phyloP scores from a whole-genome alignment of 139 green algal genomes.

The Ettlia oleoabundans region DNA sequence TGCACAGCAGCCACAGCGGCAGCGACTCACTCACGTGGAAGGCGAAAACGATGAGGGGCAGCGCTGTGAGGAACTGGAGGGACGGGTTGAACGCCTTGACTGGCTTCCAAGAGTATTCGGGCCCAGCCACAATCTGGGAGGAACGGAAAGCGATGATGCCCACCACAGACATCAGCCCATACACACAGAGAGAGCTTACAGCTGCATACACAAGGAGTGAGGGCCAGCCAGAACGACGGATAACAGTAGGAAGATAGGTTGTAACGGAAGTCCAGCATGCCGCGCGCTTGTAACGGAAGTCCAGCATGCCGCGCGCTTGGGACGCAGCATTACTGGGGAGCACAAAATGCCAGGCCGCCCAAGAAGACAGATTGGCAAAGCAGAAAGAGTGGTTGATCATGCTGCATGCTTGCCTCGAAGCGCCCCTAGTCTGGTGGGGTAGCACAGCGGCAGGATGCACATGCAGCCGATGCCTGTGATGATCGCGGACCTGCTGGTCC shows the following conservation, averaged over 20 bases:
- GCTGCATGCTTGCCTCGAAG: neutral
- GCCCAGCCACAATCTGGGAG: constrained; percentile 30
- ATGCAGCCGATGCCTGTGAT: constrained; percentile 28
- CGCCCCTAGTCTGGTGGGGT: constrained; percentile 40
- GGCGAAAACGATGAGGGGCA: constrained; percentile 81
- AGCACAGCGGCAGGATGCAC: constrained; percentile 64
- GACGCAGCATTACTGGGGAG: too few relatives aligned
- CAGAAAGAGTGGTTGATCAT: too few relatives aligned
- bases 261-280: too few relatives aligned
- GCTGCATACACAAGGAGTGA: neutral
- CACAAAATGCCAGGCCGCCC: too few relatives aligned
- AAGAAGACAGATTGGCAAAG: too few relatives aligned
- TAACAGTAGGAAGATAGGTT: too few relatives aligned
- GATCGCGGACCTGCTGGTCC: constrained; percentile 33
- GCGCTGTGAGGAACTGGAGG: constrained; percentile 24
- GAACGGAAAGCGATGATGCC: constrained; percentile 45
- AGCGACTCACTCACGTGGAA: constrained; percentile 41
- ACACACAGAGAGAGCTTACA: constrained; percentile 48
- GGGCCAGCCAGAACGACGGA: neutral
- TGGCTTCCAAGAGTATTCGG: neutral
- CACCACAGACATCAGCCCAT: constrained; percentile 32
- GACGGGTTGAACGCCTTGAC: constrained; percentile 48
- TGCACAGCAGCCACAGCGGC: too few relatives aligned
- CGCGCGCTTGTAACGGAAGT: too few relatives aligned
- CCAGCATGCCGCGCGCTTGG: too few relatives aligned